Percentiles rank a stretch among this genome's conserved stretches.
These are phyloP conservation scores for Nigrospora osmanthi DNA, from an alignment of 2,329 filamentous ascomycete genomes.

Conservation along the genomic window DNA sequence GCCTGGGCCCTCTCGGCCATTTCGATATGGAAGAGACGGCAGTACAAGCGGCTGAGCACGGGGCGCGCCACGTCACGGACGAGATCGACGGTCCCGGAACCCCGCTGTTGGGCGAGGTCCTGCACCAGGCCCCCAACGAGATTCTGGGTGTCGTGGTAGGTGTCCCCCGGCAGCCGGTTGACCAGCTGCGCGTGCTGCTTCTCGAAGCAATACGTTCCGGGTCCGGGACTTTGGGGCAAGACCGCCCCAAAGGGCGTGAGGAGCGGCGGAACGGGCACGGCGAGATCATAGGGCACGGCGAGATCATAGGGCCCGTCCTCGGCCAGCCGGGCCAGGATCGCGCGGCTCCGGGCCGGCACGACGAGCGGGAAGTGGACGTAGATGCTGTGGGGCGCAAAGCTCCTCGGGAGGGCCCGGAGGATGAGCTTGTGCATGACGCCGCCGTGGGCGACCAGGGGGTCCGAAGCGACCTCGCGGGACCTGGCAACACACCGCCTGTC, in stretches of 20 bases:
- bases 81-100: background rate
- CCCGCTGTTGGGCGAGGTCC: too few species aligned
- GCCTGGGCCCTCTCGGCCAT: background rate
- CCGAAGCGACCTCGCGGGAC: constrained; percentile 33
- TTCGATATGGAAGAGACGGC: background rate
- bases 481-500: background rate
- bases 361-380: background rate
- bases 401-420: constrained; percentile 33
- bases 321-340: background rate
- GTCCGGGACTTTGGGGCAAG: background rate
- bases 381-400: constrained; percentile 35
- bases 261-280: background rate
- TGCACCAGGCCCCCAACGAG: accelerated
- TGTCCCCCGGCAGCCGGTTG: background rate
- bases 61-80: background rate
- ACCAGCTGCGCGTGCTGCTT: background rate
- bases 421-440: constrained; percentile 38
- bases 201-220: too few species aligned
- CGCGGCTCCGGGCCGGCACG: background rate
- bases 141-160: background rate
- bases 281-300: background rate
- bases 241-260: background rate
- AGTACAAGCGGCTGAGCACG: background rate
- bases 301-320: background rate
- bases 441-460: constrained; percentile 38